Base-by-base conservation (phyloP, 768 basidiomycete genomes). In the Pleurotus eryngii region DNA sequence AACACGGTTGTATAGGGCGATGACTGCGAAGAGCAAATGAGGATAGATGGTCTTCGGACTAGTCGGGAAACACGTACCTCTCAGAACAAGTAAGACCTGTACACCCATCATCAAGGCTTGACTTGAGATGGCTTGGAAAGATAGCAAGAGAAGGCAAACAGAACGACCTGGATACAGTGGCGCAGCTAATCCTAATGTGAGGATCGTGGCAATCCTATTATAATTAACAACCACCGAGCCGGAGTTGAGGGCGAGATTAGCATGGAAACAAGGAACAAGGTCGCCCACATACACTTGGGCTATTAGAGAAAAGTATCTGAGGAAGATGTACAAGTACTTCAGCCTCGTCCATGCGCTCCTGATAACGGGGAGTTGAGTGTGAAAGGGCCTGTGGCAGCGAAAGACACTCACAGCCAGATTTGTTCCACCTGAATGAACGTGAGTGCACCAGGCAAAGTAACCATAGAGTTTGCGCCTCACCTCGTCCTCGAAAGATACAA, bases 281-380 rank as follows among this genome's bases (percentile, higher is more conserved):
- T 8, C 17, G 30, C 30, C 30, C 30, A 57, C 64, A 45, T 54
- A 65, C 64, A 64, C 20, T 43, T 67, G 64, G 3, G 57, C 37
- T 38, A 48, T 46, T 5, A 65, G 24, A 5, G 63, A 64, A 22
- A 63, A 45, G 6, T 50, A 48, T 48, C 66, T 65, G 35, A 67
- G 55, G 18, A 61, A 64, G 3, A 62, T 8, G 50, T 67, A 67
- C 26, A 67, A 48, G 12, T 47, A 46, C 43, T 64, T 67, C 37
- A 65, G 45, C 20, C 57, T 59, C 11, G 63, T 59, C 65, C 66
- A 65, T 60, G 59, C 58, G 51, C 57, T 58, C 55, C 66, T 67
- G 30, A 35, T 30, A 27, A 20, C 8, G 12, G 18, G 22, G 17
- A 20, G n/a, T 20, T 50, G 14, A 46, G 17, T 26, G 37, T n/a